Evolutionary conservation across 1,139 yeast species (phyloP), one percentile per base, ranked within the genome.

Genomic region (Yamadazyma spencermartinsiae): DNA sequence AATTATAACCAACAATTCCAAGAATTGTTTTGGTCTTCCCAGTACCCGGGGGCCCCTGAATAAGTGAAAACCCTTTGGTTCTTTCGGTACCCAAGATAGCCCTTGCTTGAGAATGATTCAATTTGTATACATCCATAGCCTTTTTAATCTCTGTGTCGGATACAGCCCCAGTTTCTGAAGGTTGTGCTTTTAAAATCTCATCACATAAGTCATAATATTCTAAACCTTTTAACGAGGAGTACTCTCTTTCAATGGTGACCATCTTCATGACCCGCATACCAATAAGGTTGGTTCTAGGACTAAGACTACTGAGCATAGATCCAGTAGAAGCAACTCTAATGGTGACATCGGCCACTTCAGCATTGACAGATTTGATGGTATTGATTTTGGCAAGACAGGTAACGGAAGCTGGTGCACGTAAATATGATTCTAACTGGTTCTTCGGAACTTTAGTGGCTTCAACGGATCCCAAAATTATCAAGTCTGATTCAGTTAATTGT

Each of bases 11-110:
- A 31, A 92, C 80, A 39, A 92, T 83, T 18, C 97, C 97, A 31
- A 94, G 61, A 65, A 94, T 92, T 0, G 99, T 94, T 56, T 92
- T 94, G 1, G 99, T 94, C 59, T 94, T 94, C 68, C 98, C 98
- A 0, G 98, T 92, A 63, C 97, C 97, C 0, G 97, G 97, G 1
- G 97, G 97, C 43, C 98, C 99, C 64, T 92, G 98, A 58, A 92
- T 89, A 37, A 92, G 70, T 0, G 95, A 84, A 56, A 94, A 88
- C 0, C 98, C 99, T 2, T 68, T 69, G 7, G 77, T 72, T 19
- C 68, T 60, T 33, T 80, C 79, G 0, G 96, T 76, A 1, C 90
- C 87, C 23, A 82, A 70, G 41, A 92, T 86, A 0, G 98, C 98
- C 33, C 65, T 72, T 0, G 98, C 98, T 61, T 94, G 98, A 0